Conservation (phyloP, 768 basidiomycete species). For the Trametes coccinea region DNA sequence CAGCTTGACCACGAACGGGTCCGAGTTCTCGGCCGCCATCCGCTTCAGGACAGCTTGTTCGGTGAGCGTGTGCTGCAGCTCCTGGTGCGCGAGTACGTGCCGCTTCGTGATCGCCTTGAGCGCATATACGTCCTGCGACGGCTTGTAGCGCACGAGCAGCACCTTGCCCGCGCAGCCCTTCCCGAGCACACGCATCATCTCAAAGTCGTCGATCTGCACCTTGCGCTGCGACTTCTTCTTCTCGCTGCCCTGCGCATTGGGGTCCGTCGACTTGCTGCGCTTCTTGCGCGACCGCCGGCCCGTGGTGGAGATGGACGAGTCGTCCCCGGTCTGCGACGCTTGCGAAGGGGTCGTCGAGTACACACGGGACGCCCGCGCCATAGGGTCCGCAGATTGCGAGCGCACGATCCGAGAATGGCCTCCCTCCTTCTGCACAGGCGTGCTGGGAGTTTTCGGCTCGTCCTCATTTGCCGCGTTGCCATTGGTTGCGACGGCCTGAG, state of each 20-base stretch:
- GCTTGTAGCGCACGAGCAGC: constrained; percentile 82
- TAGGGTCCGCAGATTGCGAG: constrained; percentile 82
- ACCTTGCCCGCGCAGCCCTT: constrained; percentile 99
- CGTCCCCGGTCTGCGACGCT: constrained; percentile 46
- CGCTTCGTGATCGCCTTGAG: constrained; percentile 98
- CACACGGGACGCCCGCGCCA: constrained; percentile 59
- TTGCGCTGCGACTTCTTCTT: constrained; percentile 63
- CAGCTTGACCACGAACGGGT: constrained; percentile 94
- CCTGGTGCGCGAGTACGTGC: constrained; percentile 95
- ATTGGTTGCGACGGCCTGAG: constrained; percentile 1
- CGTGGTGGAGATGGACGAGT: constrained; percentile 68
- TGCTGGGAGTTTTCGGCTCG: constrained; percentile 24
- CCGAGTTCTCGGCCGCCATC: constrained; percentile 85
- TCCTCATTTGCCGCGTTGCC: constrained; percentile 21
- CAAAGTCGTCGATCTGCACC: constrained; percentile 87
- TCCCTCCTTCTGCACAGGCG: constrained; percentile 27
- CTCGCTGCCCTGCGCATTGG: constrained; percentile 40
- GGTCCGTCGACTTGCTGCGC: constrained; percentile 50
- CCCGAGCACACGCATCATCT: constrained; percentile 95
- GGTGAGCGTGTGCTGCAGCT: constrained; percentile 93
- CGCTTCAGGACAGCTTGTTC: constrained; percentile 94
- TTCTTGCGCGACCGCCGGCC: constrained; percentile 50
- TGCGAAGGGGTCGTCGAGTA: constrained; percentile 59
- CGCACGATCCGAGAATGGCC: constrained; percentile 57
- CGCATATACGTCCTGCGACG: constrained; percentile 73